Evolutionary conservation across 1,284 basidiomycete genomes (phyloP).

Genomic region (Apiotrichum veenhuisii): DNA sequence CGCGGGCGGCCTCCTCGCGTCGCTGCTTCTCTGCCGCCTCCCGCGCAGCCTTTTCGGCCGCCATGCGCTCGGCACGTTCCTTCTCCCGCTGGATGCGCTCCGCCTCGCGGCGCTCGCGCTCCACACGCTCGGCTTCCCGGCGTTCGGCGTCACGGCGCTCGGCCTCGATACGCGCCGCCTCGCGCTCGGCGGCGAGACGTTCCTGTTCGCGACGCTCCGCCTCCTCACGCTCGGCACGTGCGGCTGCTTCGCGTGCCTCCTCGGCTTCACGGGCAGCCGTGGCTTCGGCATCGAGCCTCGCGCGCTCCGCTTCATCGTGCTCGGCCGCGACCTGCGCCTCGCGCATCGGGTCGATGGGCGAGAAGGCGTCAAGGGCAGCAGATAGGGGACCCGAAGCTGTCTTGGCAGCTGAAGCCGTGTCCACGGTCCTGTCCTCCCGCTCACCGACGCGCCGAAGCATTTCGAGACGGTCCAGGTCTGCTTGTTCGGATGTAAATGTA

Average conservation of each 20-base stretch:
- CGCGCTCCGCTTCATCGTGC: not conserved
- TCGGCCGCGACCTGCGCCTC: not conserved
- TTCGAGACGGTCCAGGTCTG: not conserved
- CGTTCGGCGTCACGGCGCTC: not conserved
- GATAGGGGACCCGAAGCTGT: not conserved
- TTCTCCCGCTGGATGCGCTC: conserved; percentile 6
- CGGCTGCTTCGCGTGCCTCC: not conserved
- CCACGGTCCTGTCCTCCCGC: too few species aligned
- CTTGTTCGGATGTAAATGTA: not conserved
- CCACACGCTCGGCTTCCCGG: not conserved
- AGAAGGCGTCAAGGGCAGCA: not conserved
- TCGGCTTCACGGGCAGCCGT: not conserved
- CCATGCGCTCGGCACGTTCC: not conserved
- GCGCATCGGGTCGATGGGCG: not conserved
- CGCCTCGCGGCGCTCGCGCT: not conserved
- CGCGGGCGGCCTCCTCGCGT: conserved; percentile 1
- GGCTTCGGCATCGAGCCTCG: not conserved
- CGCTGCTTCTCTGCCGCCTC: conserved; percentile 2
- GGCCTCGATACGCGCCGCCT: not conserved
- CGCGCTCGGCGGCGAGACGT: not conserved
- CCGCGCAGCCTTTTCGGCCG: conserved; percentile 2
- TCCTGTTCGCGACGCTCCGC: not conserved
- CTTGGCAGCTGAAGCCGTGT: too few species aligned
- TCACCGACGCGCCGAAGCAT: not conserved
- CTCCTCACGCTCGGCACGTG: not conserved